Evolutionary conservation across 352 stramenopile genomes (phyloP), one percentile per base, ranked within the genome.

Genomic region (Globisporangium rhizosaccharum): DNA sequence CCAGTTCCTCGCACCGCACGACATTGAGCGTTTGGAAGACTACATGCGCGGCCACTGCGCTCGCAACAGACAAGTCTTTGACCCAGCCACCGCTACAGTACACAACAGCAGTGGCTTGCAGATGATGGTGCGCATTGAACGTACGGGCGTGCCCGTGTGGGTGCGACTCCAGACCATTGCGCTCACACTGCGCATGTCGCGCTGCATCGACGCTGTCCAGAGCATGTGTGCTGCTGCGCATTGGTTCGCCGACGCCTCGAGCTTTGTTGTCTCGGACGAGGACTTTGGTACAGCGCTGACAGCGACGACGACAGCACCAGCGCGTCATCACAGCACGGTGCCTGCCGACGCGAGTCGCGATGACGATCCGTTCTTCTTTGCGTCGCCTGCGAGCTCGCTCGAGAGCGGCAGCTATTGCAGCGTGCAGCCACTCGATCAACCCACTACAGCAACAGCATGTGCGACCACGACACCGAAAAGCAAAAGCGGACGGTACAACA

Each of bases 131-230:
- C 69, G 68, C 11, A 51, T 91, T 2, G 60, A 63, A 0, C 66
- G 51, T 3, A 68, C 62, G 0, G 53, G 49, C 6, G 63, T 63
- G 11, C 63, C 73, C 48, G 17, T 92, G 33, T 85, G 76, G 71
- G 67, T 90, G 30, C 79, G 78, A 9, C 53, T 88, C 8, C 73
- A 70, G 53, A 85, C 79, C 4, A 67, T 88, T 26, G 73, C 85
- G 18, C 59, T 92, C 5, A 88, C 80, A 37, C 63, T 94, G 33
- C 82, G 85, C 3, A 69, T 94, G 57, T 74, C 87, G 65, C 82
- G 85, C 39, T 94, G 85, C 59, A 89, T 94, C 51, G 85, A 94
- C 59, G 85, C 79, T 2, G 79, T 92, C 39, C 74, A 56, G 53
- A 53, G 65, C 20, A 72, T 75, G 28, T 55, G 77, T 26, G 71